Percentiles rank a stretch among this genome's conserved stretches.
phyloP scores from a whole-genome alignment of 2,329 filamentous ascomycete species.

The Dactylella cylindrospora region DNA sequence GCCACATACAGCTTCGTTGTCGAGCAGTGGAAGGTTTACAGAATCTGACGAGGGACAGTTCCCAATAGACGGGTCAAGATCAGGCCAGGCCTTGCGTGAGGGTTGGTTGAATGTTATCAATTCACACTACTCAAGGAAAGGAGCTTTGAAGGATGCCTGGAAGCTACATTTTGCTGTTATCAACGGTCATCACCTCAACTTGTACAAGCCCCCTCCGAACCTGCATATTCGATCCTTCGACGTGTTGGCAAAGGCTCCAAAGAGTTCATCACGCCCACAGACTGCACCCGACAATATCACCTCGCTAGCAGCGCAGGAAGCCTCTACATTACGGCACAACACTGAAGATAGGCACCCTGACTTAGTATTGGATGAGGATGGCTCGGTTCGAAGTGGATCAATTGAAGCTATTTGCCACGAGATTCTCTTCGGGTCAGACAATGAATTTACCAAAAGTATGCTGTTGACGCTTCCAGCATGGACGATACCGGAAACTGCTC shows the following conservation, averaged over 20 bases:
- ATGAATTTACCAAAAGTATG: slow-evolving; percentile 46
- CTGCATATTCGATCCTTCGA: slow-evolving; percentile 49
- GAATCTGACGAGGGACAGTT: slow-evolving; percentile 29
- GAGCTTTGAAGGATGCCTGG: slow-evolving; percentile 48
- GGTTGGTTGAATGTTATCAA: slow-evolving; percentile 49
- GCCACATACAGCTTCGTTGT: slow-evolving; percentile 28
- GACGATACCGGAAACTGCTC: slow-evolving; percentile 48
- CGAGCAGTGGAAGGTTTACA: slow-evolving; percentile 30
- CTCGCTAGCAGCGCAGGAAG: slow-evolving; percentile 24
- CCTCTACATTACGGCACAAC: slow-evolving; percentile 47
- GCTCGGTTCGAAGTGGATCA: slow-evolving; percentile 46
- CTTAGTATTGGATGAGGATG: slow-evolving; percentile 46
- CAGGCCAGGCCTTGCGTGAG: slow-evolving; percentile 44
- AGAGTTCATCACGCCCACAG: slow-evolving; percentile 46
- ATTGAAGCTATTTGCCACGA: slow-evolving; percentile 49
- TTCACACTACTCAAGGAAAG: slow-evolving; percentile 48
- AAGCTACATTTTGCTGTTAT: slow-evolving; percentile 49
- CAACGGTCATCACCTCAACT: slow-evolving; percentile 46
- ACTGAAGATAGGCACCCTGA: slow-evolving; percentile 48
- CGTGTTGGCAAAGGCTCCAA: slow-evolving; percentile 44
- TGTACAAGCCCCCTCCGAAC: slow-evolving; percentile 49
- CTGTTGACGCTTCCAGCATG: slow-evolving; percentile 48
- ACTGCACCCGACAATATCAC: slow-evolving; percentile 47
- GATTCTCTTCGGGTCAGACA: slow-evolving; percentile 48
- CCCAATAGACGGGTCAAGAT: slow-evolving; percentile 31